Evolutionary conservation across 495 filamentous ascomycete species (phyloP).

Genomic region (Talaromyces thailandensis): DNA sequence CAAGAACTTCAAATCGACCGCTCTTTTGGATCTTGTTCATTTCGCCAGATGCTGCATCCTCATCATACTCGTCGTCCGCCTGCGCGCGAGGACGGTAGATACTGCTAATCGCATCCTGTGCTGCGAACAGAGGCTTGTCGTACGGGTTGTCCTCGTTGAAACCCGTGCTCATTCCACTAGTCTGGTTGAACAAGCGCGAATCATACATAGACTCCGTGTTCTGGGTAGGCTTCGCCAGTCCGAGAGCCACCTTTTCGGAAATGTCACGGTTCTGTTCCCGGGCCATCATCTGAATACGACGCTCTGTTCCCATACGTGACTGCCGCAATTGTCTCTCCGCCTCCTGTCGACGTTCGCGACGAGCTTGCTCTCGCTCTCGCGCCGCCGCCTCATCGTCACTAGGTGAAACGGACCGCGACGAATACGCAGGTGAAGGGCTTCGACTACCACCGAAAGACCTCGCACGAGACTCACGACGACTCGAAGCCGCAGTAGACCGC

Average conservation of each 20-base stretch:
- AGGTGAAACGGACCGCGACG: conserved; percentile 42
- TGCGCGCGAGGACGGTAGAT: conserved; percentile 81
- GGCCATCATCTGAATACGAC: conserved; percentile 81
- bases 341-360: conserved; percentile 69
- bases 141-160: conserved; percentile 98
- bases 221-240: conserved; percentile 89
- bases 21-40: conserved; percentile 80
- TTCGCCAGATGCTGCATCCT: conserved; percentile 69
- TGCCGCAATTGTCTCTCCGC: conserved; percentile 85
- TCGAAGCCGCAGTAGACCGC: conserved; percentile 40
- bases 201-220: conserved; percentile 92
- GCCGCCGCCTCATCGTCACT: conserved; percentile 56
- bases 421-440: conserved; percentile 47
- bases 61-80: conserved; percentile 63
- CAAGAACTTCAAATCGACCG: conserved; percentile 76
- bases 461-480: conserved; percentile 34
- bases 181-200: conserved; percentile 90
- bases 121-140: conserved; percentile 95
- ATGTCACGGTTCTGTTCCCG: conserved; percentile 96
- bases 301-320: conserved; percentile 91
- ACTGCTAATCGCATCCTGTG: conserved; percentile 88
- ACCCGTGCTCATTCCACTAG: conserved; percentile 74
- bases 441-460: conserved; percentile 39
- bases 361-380: conserved; percentile 65
- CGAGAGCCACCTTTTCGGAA: conserved; percentile 92